A percentile compares a stretch with the other conserved stretches of the same genome.
Conservation (phyloP, 495 filamentous ascomycete genomes). For the Amniculicola lignicola region DNA sequence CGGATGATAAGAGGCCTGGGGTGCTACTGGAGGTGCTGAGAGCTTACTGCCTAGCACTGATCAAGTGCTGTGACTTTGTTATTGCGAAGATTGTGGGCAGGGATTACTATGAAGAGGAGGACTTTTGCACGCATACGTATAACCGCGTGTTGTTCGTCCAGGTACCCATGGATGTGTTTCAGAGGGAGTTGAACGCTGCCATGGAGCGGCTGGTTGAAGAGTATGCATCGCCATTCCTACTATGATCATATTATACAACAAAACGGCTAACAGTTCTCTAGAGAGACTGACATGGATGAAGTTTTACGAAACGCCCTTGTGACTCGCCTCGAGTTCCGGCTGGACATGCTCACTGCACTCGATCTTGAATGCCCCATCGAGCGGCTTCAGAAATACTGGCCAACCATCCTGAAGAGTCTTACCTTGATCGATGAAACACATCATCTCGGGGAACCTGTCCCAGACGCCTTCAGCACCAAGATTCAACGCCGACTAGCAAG, state of each 20-base stretch:
- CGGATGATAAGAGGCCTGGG: constrained; percentile 6
- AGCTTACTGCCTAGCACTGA: constrained; percentile 79
- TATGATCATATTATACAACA: background rate
- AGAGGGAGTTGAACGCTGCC: constrained; percentile 24
- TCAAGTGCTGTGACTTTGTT: constrained; percentile 81
- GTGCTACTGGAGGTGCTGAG: constrained; percentile 62
- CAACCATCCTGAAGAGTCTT: constrained; percentile 10
- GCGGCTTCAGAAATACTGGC: constrained; percentile 17
- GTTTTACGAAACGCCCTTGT: constrained; percentile 14
- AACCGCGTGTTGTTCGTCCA: constrained; percentile 67
- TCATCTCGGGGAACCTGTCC: constrained; percentile 61
- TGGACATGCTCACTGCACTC: constrained; percentile 28
- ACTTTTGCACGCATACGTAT: constrained; percentile 89
- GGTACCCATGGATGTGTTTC: constrained; percentile 23
- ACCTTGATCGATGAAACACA: constrained; percentile 53
- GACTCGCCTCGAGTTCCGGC: constrained; percentile 26
- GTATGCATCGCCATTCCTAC: background rate
- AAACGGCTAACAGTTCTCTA: background rate
- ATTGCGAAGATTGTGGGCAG: constrained; percentile 69
- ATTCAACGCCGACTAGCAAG: constrained; percentile 86
- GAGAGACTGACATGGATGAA: constrained; percentile 10
- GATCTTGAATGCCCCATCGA: constrained; percentile 17
- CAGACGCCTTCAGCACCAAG: constrained; percentile 81
- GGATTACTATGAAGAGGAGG: constrained; percentile 95
- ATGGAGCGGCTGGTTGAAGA: constrained; percentile 21